These are phyloP conservation scores for Iris pallida DNA, from an alignment of 116 monocot species.

Conservation along the genomic window DNA sequence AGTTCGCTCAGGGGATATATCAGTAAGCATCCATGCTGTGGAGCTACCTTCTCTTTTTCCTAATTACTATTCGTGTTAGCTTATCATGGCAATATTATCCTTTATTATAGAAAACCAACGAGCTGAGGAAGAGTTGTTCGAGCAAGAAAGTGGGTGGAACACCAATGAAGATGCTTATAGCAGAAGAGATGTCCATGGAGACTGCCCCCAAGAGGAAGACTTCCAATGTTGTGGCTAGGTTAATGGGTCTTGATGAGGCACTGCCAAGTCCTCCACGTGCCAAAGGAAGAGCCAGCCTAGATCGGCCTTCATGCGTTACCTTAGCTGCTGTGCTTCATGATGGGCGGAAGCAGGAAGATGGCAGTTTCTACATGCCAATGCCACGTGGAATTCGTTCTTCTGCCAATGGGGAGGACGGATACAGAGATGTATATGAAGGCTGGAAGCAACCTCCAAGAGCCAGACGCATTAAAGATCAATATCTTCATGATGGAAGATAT, in stretches of 20 bases:
- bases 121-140: conserved; percentile 27
- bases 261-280: conserved; percentile 31
- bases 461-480: conserved; percentile 18
- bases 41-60: neutral
- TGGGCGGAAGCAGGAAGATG: conserved; percentile 9
- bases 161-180: conserved; percentile 75
- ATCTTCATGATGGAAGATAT: conserved; percentile 16
- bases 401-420: conserved; percentile 20
- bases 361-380: conserved; percentile 16
- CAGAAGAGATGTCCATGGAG: conserved; percentile 76
- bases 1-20: conserved; percentile 22
- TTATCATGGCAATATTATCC: neutral
- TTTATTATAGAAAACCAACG: conserved; percentile 29
- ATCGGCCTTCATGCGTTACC: conserved; percentile 10
- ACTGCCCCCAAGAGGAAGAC: conserved; percentile 38
- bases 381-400: conserved; percentile 12
- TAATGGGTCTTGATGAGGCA: conserved; percentile 88
- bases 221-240: conserved; percentile 67
- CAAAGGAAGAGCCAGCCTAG: conserved; percentile 18
- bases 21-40: conserved; percentile 24
- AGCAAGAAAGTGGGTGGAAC: conserved; percentile 43
- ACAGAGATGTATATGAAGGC: conserved; percentile 55
- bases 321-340: conserved; percentile 18
- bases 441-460: conserved; percentile 35
- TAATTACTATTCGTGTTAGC: conserved; percentile 1